Evolutionary conservation across 176 grass and related monocot species (phyloP).

Genomic region (Ensete ventricosum): DNA sequence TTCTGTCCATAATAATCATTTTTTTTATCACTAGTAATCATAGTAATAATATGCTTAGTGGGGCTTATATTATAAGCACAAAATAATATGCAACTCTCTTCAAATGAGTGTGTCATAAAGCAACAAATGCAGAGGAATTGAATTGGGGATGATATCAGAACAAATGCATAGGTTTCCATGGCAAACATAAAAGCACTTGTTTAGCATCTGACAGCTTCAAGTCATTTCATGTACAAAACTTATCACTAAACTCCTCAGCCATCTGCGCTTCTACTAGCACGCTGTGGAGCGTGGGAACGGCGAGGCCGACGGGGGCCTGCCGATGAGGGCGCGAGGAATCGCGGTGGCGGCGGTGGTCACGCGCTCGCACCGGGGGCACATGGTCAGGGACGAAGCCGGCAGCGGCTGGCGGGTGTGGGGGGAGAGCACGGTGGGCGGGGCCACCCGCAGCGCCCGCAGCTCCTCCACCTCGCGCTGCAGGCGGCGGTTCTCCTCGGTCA

Average conservation of each 20-base stretch:
- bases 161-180: too few relatives aligned
- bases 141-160: too few relatives aligned
- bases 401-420: conserved; percentile 80
- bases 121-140: too few relatives aligned
- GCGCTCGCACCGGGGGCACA: conserved; percentile 94
- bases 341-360: conserved; percentile 42
- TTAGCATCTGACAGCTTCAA: not conserved
- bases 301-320: conserved; percentile 11
- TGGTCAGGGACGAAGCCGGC: conserved; percentile 72
- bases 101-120: too few relatives aligned
- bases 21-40: not conserved
- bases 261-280: conserved; percentile 29
- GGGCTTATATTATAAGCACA: too few relatives aligned
- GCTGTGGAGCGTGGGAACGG: conserved; percentile 34
- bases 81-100: too few relatives aligned
- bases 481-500: conserved; percentile 94
- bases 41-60: too few relatives aligned
- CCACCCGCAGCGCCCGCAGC: conserved; percentile 73
- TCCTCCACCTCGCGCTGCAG: conserved; percentile 93
- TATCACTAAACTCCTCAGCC: not conserved
- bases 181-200: too few relatives aligned
- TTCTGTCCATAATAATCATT: not conserved
- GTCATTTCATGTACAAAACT: conserved; percentile 14
- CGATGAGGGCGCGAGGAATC: not conserved
- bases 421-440: conserved; percentile 80